Percentiles rank a stretch among this genome's conserved stretches.
These are phyloP conservation scores for Carnegiea gigantea DNA, from an alignment of 179 eudicot genomes.

Conservation along the genomic window DNA sequence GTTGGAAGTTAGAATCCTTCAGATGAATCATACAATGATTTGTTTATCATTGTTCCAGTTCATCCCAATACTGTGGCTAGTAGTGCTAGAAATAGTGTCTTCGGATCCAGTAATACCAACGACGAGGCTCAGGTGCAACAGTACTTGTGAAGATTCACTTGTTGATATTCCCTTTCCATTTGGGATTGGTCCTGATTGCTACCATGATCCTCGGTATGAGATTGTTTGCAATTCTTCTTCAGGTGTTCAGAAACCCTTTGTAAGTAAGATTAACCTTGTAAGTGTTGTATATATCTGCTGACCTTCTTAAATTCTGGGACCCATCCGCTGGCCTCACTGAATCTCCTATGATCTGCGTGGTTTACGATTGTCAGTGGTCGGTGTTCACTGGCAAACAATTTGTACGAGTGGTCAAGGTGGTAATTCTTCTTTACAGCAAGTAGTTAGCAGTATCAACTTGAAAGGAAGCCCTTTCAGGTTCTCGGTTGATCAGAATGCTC, in stretches of 20 bases:
- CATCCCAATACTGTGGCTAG: constrained; percentile 1
- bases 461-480: constrained; percentile 18
- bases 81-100: not conserved
- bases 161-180: constrained; percentile 24
- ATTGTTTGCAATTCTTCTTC: constrained; percentile 31
- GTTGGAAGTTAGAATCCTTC: not conserved
- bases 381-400: constrained; percentile 22
- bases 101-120: constrained; percentile 5
- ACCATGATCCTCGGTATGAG: constrained; percentile 31
- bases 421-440: not conserved
- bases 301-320: not conserved
- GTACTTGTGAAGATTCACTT: constrained; percentile 22
- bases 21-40: not conserved
- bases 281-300: constrained; percentile 19
- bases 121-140: constrained; percentile 16
- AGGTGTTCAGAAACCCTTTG: constrained; percentile 10
- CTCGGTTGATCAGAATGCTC: constrained; percentile 6
- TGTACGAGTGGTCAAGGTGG: not conserved
- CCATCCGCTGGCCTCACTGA: not conserved
- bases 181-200: constrained; percentile 27
- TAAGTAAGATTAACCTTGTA: constrained; percentile 20
- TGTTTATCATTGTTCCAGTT: not conserved
- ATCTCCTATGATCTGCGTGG: no score
- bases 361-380: not conserved
- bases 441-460: constrained; percentile 9